These are phyloP conservation scores for Seiridium cupressi DNA, from an alignment of 2,329 filamentous ascomycete genomes.

Conservation along the genomic window DNA sequence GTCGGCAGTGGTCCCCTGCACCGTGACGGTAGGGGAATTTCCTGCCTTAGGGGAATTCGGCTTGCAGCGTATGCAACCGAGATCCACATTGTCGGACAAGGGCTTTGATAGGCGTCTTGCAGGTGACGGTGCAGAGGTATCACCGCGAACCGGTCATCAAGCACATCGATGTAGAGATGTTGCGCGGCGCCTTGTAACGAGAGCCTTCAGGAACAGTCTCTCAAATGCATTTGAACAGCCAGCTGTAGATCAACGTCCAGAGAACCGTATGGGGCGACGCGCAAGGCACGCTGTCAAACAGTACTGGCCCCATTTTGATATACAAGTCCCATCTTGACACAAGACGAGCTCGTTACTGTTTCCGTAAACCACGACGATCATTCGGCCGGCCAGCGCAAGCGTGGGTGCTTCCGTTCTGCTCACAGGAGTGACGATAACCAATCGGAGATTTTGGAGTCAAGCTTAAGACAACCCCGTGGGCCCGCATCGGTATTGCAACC, in stretches of 20 bases:
- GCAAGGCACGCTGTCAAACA: not conserved
- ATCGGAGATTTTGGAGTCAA: conserved; percentile 6
- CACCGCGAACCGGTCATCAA: too few relatives aligned
- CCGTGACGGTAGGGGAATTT: conserved; percentile 14
- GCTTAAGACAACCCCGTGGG: not conserved
- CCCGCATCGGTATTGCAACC: not conserved
- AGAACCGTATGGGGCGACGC: not conserved
- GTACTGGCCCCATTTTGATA: not conserved
- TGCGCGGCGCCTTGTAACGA: too few relatives aligned
- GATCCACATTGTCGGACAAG: too few relatives aligned
- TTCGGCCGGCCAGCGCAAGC: conserved; percentile 1
- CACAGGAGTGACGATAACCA: not conserved
- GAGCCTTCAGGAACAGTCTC: too few relatives aligned
- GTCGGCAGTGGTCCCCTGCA: not conserved
- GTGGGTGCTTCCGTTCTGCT: not conserved
- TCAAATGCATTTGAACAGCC: too few relatives aligned
- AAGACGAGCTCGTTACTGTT: conserved; percentile 3
- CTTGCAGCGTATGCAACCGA: conserved; percentile 16
- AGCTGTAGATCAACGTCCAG: too few relatives aligned
- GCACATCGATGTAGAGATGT: too few relatives aligned
- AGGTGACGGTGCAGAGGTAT: too few relatives aligned
- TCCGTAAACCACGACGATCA: not conserved
- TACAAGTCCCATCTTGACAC: not conserved
- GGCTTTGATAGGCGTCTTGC: too few relatives aligned
- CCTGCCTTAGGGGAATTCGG: conserved; percentile 19